phyloP scores from a whole-genome alignment of 2,329 filamentous ascomycete genomes.

The Chaetothyriales sp. region DNA sequence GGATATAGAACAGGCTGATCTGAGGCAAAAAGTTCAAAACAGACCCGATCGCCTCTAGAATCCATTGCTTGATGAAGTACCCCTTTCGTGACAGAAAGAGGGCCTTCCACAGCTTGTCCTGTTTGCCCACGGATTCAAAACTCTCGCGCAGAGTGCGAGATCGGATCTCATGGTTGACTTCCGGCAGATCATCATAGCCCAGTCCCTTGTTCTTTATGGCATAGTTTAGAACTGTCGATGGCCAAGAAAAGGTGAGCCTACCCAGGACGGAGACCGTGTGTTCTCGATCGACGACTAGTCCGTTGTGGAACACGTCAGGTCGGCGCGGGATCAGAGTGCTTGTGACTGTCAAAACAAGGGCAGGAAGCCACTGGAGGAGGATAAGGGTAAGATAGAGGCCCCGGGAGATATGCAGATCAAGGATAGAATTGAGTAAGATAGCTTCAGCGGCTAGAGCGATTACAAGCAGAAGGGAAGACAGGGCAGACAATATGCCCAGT shows the following conservation, averaged over 20 bases:
- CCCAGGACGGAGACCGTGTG: slow-evolving; percentile 45
- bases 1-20: slow-evolving; percentile 50
- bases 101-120: slow-evolving; percentile 42
- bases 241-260: slow-evolving; percentile 54
- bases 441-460: slow-evolving; percentile 14
- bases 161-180: slow-evolving; percentile 42
- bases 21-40: slow-evolving; percentile 56
- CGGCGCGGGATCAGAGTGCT: slow-evolving; percentile 48
- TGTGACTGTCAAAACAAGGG: slow-evolving; percentile 32
- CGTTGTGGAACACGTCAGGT: slow-evolving; percentile 49
- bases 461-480: slow-evolving; percentile 11
- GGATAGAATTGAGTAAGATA: slow-evolving; percentile 10
- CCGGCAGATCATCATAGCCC: slow-evolving; percentile 47
- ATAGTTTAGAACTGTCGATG: slow-evolving; percentile 37
- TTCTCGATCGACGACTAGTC: slow-evolving; percentile 46
- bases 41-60: slow-evolving; percentile 39
- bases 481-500: slow-evolving; percentile 9
- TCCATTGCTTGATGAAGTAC: slow-evolving; percentile 43
- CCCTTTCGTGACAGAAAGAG: slow-evolving; percentile 43
- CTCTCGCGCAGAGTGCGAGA: slow-evolving; percentile 37
- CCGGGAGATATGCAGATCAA: slow-evolving; percentile 6
- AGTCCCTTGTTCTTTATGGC: slow-evolving; percentile 45
- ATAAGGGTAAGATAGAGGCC: slow-evolving; percentile 12
- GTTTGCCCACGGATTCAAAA: slow-evolving; percentile 23
- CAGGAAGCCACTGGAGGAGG: slow-evolving; percentile 16